Percentiles rank a stretch among this genome's conserved stretches.
phyloP scores from a whole-genome alignment of 768 basidiomycete genomes.

The Lyophyllum decastes region DNA sequence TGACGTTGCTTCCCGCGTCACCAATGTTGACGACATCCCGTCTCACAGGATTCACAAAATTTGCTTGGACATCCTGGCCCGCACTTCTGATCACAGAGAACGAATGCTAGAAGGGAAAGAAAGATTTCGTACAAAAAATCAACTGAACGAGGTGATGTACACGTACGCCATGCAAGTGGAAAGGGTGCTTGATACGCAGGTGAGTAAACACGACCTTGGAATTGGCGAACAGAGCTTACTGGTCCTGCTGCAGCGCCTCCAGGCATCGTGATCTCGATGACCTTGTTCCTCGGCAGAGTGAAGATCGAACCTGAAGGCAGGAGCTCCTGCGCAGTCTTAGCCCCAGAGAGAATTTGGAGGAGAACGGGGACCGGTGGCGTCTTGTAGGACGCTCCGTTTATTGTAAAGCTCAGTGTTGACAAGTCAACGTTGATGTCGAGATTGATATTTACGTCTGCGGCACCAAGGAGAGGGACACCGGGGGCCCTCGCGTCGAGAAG shows the following conservation, averaged over 20 bases:
- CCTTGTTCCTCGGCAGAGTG: conserved; percentile 34
- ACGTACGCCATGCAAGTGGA: conserved; percentile 41
- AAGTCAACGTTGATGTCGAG: conserved; percentile 15
- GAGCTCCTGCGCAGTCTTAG: conserved; percentile 29
- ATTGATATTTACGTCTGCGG: conserved; percentile 18
- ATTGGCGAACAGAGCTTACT: conserved; percentile 8
- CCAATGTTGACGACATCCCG: conserved; percentile 52
- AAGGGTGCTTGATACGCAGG: conserved; percentile 27
- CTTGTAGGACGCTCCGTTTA: conserved; percentile 30
- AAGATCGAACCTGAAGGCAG: conserved; percentile 32
- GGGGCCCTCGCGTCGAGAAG: conserved; percentile 5
- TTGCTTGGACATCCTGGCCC: conserved; percentile 24
- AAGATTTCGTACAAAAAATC: not conserved
- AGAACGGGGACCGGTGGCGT: conserved; percentile 43
- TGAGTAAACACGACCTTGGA: not conserved
- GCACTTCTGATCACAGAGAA: conserved; percentile 38
- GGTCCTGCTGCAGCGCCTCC: conserved; percentile 22
- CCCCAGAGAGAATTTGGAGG: conserved; percentile 46
- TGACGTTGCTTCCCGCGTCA: conserved; percentile 42
- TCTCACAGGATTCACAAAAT: conserved; percentile 44
- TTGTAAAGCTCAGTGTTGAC: conserved; percentile 20
- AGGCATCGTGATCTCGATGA: conserved; percentile 40
- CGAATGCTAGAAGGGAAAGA: conserved; percentile 23
- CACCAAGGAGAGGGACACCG: conserved; percentile 7
- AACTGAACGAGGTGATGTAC: not conserved